Base-by-base conservation (phyloP, 2,329 filamentous ascomycete species). In the Colletotrichum abscissum region DNA sequence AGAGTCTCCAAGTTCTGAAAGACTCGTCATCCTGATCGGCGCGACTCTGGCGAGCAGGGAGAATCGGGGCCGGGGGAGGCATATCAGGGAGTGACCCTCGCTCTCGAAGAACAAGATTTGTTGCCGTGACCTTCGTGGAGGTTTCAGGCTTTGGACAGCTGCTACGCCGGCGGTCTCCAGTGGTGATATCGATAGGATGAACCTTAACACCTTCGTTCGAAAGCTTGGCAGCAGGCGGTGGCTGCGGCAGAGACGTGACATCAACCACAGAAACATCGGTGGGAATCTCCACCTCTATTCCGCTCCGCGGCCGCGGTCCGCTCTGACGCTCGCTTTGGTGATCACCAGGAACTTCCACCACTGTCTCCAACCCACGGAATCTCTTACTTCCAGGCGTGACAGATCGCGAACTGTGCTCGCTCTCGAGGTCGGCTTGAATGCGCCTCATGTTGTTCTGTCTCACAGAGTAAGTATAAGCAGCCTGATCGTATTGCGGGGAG, bases 1-100 rank as follows among this genome's bases (percentile, higher is more conserved):
- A 77, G 28, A 77, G 63, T 4, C 72, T 58, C 76, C 76, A 76
- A 35, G 75, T 76, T 55, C 63, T 66, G 63, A 76, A 72, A 16
- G 76, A 77, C 2, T 74, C 68, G 26, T 67, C 67, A 46, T 77
- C 75, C 24, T 72, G 63, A 3, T 68, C 49, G 4, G 46, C 52
- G 12, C 62, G 22, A 5, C 26, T 26, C 24, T 28, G 72, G 4
- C 57, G 35, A 16, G 70, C 75, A 59, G 30, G 9, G 5, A 74
- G 59, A 3, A 67, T 52, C 0, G 76, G 76, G 11, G 74, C 71
- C 3, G 69, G 72, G 5, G 75, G 75, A 5, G 65, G 22, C 6
- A 68, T 62, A 67, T 64, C 5, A 55, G 76, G 73, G 30, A 73
- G 30, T 3, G 76, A 76, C 19, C 30, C 72, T 60, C 74, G 69